Evolutionary conservation across 2,329 filamentous ascomycete genomes (phyloP).

Genomic region (Penicillium nordicum): DNA sequence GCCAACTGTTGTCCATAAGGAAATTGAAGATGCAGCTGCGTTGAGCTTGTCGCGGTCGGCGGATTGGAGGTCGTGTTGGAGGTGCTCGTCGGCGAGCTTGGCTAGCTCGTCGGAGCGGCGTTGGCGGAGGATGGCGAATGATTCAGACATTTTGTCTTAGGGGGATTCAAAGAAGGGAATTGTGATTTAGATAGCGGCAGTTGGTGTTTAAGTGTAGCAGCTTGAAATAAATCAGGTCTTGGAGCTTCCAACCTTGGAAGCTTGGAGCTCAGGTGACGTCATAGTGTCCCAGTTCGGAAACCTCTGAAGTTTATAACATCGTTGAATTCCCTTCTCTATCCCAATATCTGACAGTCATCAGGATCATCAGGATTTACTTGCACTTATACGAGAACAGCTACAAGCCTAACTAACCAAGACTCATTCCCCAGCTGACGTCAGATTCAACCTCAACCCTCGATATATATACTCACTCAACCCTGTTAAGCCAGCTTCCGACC

Average conservation of each 20-base stretch:
- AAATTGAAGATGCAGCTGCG: conserved; percentile 55
- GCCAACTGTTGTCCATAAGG: conserved; percentile 55
- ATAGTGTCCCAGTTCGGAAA: neutral
- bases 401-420: neutral
- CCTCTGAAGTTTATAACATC: neutral
- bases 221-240: neutral
- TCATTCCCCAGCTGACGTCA: neutral
- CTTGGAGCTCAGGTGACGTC: neutral
- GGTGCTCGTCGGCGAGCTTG: conserved; percentile 56
- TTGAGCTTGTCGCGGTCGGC: conserved; percentile 58
- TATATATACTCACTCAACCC: neutral
- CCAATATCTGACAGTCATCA: no score
- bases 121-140: conserved; percentile 48
- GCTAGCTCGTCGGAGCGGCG: conserved; percentile 50
- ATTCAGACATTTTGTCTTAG: conserved; percentile 35
- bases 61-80: conserved; percentile 56
- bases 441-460: no score
- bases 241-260: neutral
- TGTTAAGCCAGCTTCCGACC: no score
- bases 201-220: neutral
- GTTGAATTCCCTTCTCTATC: neutral
- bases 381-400: neutral
- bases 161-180: no score
- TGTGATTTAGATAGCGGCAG: no score
- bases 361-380: no score